These are phyloP conservation scores for Jackrogersella minutella DNA, from an alignment of 495 filamentous ascomycete species.

Conservation along the genomic window DNA sequence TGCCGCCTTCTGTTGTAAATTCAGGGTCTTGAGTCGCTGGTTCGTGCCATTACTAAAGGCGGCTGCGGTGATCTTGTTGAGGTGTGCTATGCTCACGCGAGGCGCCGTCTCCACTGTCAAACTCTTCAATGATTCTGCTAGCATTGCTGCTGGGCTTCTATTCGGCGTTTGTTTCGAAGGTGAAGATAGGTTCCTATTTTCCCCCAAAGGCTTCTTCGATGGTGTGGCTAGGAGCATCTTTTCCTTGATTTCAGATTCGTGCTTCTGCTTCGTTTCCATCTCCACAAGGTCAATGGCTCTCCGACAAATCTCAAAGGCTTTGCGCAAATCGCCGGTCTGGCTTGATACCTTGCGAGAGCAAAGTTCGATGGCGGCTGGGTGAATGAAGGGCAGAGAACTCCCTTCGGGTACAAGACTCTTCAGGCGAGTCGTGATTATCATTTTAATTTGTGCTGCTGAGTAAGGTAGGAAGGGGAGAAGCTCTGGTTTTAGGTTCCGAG, in stretches of 20 bases:
- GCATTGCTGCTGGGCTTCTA: conserved; percentile 42
- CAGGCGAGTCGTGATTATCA: conserved; percentile 84
- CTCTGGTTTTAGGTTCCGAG: conserved; percentile 86
- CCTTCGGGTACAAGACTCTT: conserved; percentile 69
- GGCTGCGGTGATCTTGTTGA: conserved; percentile 86
- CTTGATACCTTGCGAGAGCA: conserved; percentile 93
- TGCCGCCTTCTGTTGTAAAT: conserved; percentile 95
- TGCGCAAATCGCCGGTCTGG: conserved; percentile 92
- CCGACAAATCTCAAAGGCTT: conserved; percentile 93
- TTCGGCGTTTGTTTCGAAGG: conserved; percentile 57
- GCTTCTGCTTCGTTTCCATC: conserved; percentile 75
- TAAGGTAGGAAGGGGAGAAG: conserved; percentile 94
- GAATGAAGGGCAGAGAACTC: conserved; percentile 83
- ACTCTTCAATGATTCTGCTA: conserved; percentile 60
- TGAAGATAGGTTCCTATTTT: conserved; percentile 54
- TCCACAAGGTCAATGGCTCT: conserved; percentile 91
- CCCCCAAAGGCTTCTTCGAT: conserved; percentile 53
- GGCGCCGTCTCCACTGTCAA: conserved; percentile 81
- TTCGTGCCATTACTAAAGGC: conserved; percentile 84
- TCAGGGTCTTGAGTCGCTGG: conserved; percentile 84
- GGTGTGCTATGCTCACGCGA: conserved; percentile 85
- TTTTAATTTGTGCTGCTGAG: conserved; percentile 84
- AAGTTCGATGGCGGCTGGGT: conserved; percentile 90
- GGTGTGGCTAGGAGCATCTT: conserved; percentile 57
- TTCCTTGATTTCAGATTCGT: conserved; percentile 62